phyloP scores from a whole-genome alignment of 1,284 basidiomycete genomes.

The Apiotrichum sp. region DNA sequence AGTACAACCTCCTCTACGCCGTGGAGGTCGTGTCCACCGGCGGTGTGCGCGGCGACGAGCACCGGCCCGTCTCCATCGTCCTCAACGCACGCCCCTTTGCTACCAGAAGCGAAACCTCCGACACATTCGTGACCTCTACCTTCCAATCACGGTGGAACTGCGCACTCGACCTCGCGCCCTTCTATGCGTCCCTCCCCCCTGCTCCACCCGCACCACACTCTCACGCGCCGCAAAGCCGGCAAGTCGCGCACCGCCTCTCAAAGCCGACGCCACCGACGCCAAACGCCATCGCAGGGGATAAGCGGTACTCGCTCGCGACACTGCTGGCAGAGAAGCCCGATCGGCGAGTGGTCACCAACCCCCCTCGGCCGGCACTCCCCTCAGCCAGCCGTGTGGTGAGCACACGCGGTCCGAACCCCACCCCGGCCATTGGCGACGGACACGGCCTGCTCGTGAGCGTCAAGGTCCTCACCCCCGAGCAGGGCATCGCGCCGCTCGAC shows the following conservation, averaged over 20 bases:
- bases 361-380: slow-evolving; percentile 11
- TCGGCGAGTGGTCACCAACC: slow-evolving; percentile 10
- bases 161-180: slow-evolving; percentile 63
- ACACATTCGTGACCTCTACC: slow-evolving; percentile 54
- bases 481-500: slow-evolving; percentile 59
- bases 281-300: slow-evolving; percentile 45
- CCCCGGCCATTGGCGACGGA: slow-evolving; percentile 7
- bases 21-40: slow-evolving; percentile 51
- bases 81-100: slow-evolving; percentile 62
- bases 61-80: slow-evolving; percentile 68
- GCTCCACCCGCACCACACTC: slow-evolving; percentile 15
- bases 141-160: slow-evolving; percentile 85
- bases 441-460: slow-evolving; percentile 62
- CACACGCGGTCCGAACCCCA: background rate
- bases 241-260: slow-evolving; percentile 1
- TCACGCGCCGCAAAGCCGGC: slow-evolving; percentile 4
- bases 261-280: slow-evolving; percentile 15
- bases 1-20: slow-evolving; percentile 79
- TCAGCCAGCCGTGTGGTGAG: slow-evolving; percentile 13
- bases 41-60: slow-evolving; percentile 51
- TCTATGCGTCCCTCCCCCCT: slow-evolving; percentile 29
- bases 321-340: slow-evolving; percentile 22
- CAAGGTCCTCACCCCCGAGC: slow-evolving; percentile 51
- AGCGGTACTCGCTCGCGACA: slow-evolving; percentile 41
- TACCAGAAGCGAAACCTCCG: background rate